Base-by-base conservation (phyloP, 2,329 filamentous ascomycete genomes). In the Curvularia lunata region DNA sequence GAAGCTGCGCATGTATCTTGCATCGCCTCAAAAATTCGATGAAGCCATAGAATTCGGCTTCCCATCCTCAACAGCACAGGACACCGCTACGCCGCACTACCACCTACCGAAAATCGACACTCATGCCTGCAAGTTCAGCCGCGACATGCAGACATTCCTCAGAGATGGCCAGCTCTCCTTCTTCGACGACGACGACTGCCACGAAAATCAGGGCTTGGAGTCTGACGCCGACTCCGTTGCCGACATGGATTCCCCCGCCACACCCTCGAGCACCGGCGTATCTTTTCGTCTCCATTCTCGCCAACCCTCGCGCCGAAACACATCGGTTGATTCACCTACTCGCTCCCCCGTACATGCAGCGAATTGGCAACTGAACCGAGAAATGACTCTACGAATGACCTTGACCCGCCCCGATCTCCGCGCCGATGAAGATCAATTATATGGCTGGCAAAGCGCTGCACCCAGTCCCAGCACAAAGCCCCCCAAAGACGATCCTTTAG, bases 351-450 rank as follows among this genome's bases (percentile, higher is more conserved):
- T 65, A n/a, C 64, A 71, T 18, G 61, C 64, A 10, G 61, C 62
- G 32, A 52, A 57, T 12, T 67, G 65, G 7, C 66, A 70, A 8
- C 50, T 72, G 32, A 89, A 86, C 54, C 85, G 93, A 32, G 93
- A 98, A 76, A 97, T 97, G 93, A 98, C 95, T 2, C 79, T 98
- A 48, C 91, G 93, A 48, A 96, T 98, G 92, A 98, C 94, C 0
- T 84, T 98, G 53, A 98, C 95, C 3, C 84, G 93, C 46, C 91
- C 92, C 0, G 94, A 98, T 73, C 83, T 98, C 47, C 88, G 92
- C 41, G 88, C 88, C 4, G 83, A 88, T 61, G 90, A 94, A 61
- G 86, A 89, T 10, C 83, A 88, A 59, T 83, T 91, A 16, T 91
- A 92, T 68, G 87, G 87, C 41, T 91, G 88, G 86, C 85, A 89